These are phyloP conservation scores for Naganishia sp. DNA, from an alignment of 1,284 basidiomycete genomes.

Conservation along the genomic window DNA sequence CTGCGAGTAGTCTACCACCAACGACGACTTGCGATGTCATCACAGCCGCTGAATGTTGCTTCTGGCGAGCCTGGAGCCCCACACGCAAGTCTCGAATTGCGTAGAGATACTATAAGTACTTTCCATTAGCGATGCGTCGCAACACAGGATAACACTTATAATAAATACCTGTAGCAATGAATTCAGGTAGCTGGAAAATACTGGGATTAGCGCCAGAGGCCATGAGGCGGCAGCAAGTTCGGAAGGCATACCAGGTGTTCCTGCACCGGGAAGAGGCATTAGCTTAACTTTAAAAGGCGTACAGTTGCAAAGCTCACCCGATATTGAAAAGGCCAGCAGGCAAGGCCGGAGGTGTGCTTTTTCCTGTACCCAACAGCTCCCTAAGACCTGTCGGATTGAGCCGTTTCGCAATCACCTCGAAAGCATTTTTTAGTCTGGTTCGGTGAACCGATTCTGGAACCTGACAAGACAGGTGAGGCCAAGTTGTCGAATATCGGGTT, in stretches of 20 bases:
- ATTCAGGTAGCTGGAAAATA: constrained; percentile 46
- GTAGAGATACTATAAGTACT: constrained; percentile 46
- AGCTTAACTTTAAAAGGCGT: not conserved
- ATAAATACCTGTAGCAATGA: constrained; percentile 45
- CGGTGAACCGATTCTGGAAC: constrained; percentile 10
- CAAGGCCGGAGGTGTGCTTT: constrained; percentile 32
- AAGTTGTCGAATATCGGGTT: no score
- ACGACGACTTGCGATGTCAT: constrained; percentile 13
- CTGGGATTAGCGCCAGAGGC: not conserved
- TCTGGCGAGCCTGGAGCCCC: constrained; percentile 45
- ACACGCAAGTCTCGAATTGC: constrained; percentile 50
- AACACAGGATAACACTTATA: not conserved
- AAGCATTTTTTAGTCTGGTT: constrained; percentile 12
- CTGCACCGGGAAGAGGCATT: constrained; percentile 31
- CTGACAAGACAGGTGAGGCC: not conserved
- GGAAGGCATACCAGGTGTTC: constrained; percentile 45
- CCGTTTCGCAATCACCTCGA: constrained; percentile 22
- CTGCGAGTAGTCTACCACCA: constrained; percentile 28
- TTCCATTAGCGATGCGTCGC: not conserved
- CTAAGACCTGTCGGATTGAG: not conserved
- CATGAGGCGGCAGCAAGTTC: not conserved
- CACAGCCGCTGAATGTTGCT: not conserved
- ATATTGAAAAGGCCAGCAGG: constrained; percentile 53
- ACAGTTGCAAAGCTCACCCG: constrained; percentile 39
- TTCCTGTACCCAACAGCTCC: constrained; percentile 10